Evolutionary conservation across 2,329 filamentous ascomycete genomes (phyloP).

Genomic region (Penicillium janthinellum): DNA sequence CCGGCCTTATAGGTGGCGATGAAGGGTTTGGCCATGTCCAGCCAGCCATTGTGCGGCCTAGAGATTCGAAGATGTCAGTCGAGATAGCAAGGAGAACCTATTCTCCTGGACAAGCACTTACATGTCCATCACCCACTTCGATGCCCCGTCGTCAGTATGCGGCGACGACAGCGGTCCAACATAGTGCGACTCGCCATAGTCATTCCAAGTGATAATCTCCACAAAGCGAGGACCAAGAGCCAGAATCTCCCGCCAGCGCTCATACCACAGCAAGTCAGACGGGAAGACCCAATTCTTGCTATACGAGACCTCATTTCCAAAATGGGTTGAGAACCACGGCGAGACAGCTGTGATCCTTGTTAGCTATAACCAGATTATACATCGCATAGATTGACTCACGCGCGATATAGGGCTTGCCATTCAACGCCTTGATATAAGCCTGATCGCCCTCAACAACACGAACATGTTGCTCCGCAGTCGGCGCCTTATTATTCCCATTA

Average conservation of each 20-base stretch:
- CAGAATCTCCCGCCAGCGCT: slow-evolving; percentile 48
- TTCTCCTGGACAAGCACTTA: slow-evolving; percentile 25
- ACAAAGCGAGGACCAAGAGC: slow-evolving; percentile 52
- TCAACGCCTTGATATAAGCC: slow-evolving; percentile 36
- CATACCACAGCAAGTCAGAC: slow-evolving; percentile 48
- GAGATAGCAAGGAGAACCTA: not conserved
- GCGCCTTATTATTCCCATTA: slow-evolving; percentile 53
- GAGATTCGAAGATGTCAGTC: slow-evolving; percentile 3
- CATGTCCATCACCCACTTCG: slow-evolving; percentile 56
- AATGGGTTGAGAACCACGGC: slow-evolving; percentile 57
- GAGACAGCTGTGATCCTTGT: slow-evolving; percentile 39
- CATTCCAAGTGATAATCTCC: slow-evolving; percentile 52
- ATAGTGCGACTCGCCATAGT: slow-evolving; percentile 61
- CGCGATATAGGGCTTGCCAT: slow-evolving; percentile 53
- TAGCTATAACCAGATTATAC: not conserved
- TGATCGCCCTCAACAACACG: slow-evolving; percentile 45
- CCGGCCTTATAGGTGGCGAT: slow-evolving; percentile 57
- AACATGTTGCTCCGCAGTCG: slow-evolving; percentile 42
- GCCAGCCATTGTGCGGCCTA: slow-evolving; percentile 56
- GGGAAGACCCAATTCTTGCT: slow-evolving; percentile 57
- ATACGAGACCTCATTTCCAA: slow-evolving; percentile 48
- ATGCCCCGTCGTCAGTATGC: slow-evolving; percentile 42
- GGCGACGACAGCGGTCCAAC: slow-evolving; percentile 52
- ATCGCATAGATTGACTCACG: slow-evolving; percentile 31
- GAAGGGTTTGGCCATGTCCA: slow-evolving; percentile 57